Base-by-base conservation (phyloP, 371 early-diverging fungal genomes). In the Mucor mucedo region DNA sequence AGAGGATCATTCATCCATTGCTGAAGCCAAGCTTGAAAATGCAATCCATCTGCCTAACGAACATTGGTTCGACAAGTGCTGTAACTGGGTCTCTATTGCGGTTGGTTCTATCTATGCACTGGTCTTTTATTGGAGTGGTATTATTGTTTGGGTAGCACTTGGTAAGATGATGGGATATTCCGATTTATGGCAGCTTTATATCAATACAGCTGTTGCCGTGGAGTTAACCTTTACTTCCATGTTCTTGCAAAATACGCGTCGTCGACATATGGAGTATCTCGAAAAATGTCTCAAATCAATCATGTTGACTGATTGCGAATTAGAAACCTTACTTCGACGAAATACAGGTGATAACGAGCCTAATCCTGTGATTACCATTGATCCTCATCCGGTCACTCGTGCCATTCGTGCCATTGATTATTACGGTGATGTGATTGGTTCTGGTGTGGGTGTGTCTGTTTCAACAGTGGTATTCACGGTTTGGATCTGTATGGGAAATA, bases 211-310 rank as follows among this genome's bases (percentile, higher is more conserved):
- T 62, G 66, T 66, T 44, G 67, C 70, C 49, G 70, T 65, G n/a
- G 57, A 52, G 9, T 60, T 70, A 14, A 61, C 66, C 11, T 65
- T 70, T 41, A 61, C 58, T 5, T 66, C 61, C 42, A 61, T 65
- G 61, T 70, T 70, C n/a, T 58, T 70, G 38, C 66, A 66, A 54
- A 70, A 70, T 14, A 70, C 66, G 16, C 61, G 70, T n/a, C 62
- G 61, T 29, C 66, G 70, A n/a, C 70, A 70, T 44, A 66, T 66
- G 61, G 44, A 55, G 4, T 66, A 70, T 52, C 60, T 66, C 14
- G 61, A 65, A 50, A 47, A 47, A 41, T 70, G 66, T 16, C 30
- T 70, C 1, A 53, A 61, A 5, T 27, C 30, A 30, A 44, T 70
- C 27, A 49, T 35, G 21, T 29, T 53, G 13, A 3, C 58, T 4